Evolutionary conservation across 192 early-diverging fungal genomes (phyloP).

Genomic region (Gamsiella multidivaricata): DNA sequence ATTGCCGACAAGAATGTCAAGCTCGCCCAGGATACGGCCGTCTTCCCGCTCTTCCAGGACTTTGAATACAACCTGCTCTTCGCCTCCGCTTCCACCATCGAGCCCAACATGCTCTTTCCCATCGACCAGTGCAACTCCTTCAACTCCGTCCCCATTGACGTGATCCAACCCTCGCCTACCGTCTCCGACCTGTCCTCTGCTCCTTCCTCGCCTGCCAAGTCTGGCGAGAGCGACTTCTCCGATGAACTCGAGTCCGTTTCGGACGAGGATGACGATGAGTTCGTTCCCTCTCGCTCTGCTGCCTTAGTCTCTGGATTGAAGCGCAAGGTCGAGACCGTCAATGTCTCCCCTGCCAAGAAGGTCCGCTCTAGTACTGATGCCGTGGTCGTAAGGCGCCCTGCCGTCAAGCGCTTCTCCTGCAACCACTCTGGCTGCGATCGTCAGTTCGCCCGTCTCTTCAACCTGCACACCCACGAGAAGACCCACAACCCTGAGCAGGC

Average conservation of each 20-base stretch:
- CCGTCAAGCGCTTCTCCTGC: constrained; percentile 63
- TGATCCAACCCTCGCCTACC: constrained; percentile 2
- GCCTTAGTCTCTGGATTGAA: constrained; percentile 49
- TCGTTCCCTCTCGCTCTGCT: constrained; percentile 41
- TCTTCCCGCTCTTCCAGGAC: constrained; percentile 34
- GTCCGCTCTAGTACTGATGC: background rate
- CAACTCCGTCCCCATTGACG: background rate
- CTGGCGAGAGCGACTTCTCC: constrained; percentile 4
- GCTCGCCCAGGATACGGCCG: constrained; percentile 1
- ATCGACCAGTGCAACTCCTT: background rate
- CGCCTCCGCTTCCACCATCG: constrained; percentile 13
- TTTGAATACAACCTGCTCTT: constrained; percentile 28
- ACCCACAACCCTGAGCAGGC: constrained; percentile 77
- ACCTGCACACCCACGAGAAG: constrained; percentile 71
- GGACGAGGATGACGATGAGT: constrained; percentile 31
- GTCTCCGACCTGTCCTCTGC: constrained; percentile 14
- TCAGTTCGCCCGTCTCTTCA: constrained; percentile 73
- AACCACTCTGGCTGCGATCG: constrained; percentile 63
- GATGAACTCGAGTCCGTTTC: background rate
- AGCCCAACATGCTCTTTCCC: constrained; percentile 38
- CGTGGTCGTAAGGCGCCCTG: background rate
- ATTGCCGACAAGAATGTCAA: constrained; percentile 12
- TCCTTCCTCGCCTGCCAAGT: constrained; percentile 22
- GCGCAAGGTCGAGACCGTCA: constrained; percentile 21
- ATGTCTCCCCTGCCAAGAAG: constrained; percentile 16